A percentile compares a stretch with the other conserved stretches of the same genome.
These are phyloP conservation scores for Fraxinus americana DNA, from an alignment of 257 asterid genomes.

Conservation along the genomic window DNA sequence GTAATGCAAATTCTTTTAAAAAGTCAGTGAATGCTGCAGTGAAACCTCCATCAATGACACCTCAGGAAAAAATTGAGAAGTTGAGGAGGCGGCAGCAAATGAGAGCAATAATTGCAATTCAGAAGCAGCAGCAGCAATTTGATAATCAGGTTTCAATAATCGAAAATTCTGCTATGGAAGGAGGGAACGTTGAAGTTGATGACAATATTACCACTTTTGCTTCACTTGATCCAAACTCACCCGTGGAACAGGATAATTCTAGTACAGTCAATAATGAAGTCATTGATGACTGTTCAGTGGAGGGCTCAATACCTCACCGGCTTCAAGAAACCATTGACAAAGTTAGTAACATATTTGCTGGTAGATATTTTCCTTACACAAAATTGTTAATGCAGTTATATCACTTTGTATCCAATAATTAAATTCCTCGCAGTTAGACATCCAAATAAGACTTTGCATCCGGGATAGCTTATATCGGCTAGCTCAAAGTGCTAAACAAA, in stretches of 20 bases:
- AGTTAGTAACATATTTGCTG: constrained; percentile 41
- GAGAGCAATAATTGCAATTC: constrained; percentile 89
- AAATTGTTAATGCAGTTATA: constrained; percentile 18
- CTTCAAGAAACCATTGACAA: constrained; percentile 76
- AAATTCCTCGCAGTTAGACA: constrained; percentile 65
- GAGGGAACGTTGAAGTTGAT: constrained; percentile 51
- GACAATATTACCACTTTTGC: constrained; percentile 45
- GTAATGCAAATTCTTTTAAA: constrained; percentile 41
- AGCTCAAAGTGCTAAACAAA: constrained; percentile 70
- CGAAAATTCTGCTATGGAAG: constrained; percentile 51
- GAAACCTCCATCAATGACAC: constrained; percentile 70
- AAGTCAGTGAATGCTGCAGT: constrained; percentile 31
- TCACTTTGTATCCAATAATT: background rate
- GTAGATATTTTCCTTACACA: constrained; percentile 19
- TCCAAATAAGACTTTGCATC: constrained; percentile 62
- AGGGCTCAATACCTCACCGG: constrained; percentile 68
- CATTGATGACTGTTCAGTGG: constrained; percentile 52
- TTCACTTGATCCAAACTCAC: constrained; percentile 51
- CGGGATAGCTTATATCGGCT: constrained; percentile 87
- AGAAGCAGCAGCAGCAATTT: constrained; percentile 78
- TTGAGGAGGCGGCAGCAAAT: constrained; percentile 84
- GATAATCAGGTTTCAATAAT: constrained; percentile 50
- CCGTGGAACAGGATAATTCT: constrained; percentile 57
- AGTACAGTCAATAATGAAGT: constrained; percentile 34
- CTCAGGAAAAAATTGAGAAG: constrained; percentile 87